Conservation (phyloP, 495 filamentous ascomycete genomes). For the Endocarpon pusillum region DNA sequence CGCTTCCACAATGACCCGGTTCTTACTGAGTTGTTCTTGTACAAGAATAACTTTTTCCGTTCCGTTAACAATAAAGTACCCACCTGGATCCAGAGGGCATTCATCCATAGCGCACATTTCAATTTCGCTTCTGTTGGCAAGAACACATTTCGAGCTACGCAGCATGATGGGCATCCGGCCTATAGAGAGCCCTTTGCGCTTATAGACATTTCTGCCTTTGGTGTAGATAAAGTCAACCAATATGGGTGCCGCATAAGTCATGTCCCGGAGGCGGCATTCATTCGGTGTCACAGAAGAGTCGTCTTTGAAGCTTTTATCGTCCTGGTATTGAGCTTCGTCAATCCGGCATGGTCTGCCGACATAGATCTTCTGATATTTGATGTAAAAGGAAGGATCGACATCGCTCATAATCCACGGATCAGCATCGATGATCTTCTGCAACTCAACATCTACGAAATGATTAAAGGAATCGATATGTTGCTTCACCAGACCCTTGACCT, state of each 20-base stretch:
- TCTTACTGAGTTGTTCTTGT: constrained; percentile 96
- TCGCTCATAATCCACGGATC: constrained; percentile 76
- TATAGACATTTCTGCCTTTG: constrained; percentile 53
- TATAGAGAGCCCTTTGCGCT: constrained; percentile 53
- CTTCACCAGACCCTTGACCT: constrained; percentile 90
- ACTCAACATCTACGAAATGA: constrained; percentile 83
- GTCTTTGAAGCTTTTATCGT: constrained; percentile 36
- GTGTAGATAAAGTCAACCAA: constrained; percentile 76
- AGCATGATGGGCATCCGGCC: constrained; percentile 94
- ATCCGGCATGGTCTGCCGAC: constrained; percentile 61
- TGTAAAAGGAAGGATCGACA: constrained; percentile 69
- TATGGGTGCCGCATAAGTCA: constrained; percentile 88
- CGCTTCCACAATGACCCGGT: constrained; percentile 89
- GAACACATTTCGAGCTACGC: constrained; percentile 77
- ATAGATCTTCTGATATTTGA: constrained; percentile 71
- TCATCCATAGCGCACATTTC: constrained; percentile 82
- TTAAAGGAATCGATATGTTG: constrained; percentile 99
- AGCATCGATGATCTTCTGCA: constrained; percentile 88
- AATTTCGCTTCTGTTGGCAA: constrained; percentile 59
- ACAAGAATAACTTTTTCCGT: constrained; percentile 97
- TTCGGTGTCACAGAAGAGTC: constrained; percentile 56
- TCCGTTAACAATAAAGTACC: constrained; percentile 95
- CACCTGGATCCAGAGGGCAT: constrained; percentile 88
- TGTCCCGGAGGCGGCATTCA: constrained; percentile 87
- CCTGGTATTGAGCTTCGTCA: constrained; percentile 43